Evolutionary conservation across 2,329 filamentous ascomycete genomes (phyloP), one percentile per base, ranked within the genome.

Genomic region (Didymella lethalis): DNA sequence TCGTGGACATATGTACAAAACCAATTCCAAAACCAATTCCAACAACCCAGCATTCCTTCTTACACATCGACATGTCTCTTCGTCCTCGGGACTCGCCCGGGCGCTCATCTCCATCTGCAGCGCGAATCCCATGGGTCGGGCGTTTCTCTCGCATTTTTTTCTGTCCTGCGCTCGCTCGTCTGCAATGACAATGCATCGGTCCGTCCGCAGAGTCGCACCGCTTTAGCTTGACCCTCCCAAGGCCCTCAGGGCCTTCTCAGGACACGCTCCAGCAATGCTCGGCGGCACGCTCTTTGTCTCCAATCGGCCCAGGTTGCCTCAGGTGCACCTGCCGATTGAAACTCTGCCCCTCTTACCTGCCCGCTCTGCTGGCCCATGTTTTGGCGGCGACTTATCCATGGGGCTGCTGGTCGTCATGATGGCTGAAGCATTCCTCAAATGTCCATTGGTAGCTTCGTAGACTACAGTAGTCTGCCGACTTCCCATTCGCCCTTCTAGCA

Each of bases 141-240:
- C 32, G 40, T 57, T 40, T 47, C 23, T 23, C 23, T 23, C 23
- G 23, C 23, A 23, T 14, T 18, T 52, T 48, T 46, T 48, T 34
- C 49, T 36, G 45, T 41, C 45, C 38, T 48, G 26, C 16, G 28
- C 44, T 63, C 44, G 45, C 41, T 60, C 55, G 59, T 66, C 57
- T 64, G 64, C 62, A 59, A 62, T 45, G 34, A 48, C 57, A 59
- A 56, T 61, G 64, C 63, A 48, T 61, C 62, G 57, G 52, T 54
- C 52, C 57, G 52, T 54, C 52, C 57, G 60, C 60, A 64, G 53
- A 63, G 56, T 61, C 60, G 57, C 63, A 60, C 62, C 57, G 59
- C 62, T 57, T 51, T 56, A 58, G 60, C 41, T 59, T 25, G 28
- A 12, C 43, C 32, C 31, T 51, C 29, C 47, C 28, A 47, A 47